Conservation (phyloP, 2,329 filamentous ascomycete species). For the Cylindrodendrum hubeiense region DNA sequence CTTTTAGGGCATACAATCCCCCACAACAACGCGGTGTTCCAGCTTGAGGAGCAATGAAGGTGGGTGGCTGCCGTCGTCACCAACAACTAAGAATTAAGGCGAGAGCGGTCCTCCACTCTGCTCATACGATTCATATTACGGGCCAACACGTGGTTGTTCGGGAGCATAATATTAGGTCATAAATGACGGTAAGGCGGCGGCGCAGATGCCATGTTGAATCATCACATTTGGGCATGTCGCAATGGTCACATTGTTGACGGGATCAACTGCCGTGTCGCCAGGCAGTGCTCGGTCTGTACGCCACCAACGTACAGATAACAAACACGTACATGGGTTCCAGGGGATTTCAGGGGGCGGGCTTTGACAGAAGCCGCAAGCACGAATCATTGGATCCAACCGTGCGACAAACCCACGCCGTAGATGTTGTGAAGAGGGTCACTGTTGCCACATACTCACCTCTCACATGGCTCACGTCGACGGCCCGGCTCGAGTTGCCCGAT, state of each 20-base stretch:
- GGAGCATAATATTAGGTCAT: not conserved
- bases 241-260: not conserved
- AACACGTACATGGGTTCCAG: not conserved
- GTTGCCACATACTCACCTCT: not conserved
- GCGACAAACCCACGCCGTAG: not conserved
- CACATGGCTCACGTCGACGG: conserved; percentile 4
- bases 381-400: not conserved
- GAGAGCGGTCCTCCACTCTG: no score
- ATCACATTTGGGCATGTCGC: not conserved
- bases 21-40: not conserved
- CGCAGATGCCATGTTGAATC: not conserved
- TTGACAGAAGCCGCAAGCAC: not conserved
- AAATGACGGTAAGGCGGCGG: not conserved
- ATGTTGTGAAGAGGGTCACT: not conserved
- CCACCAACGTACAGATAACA: not conserved
- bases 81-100: not conserved
- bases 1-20: no score
- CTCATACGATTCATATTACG: not conserved
- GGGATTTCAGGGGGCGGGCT: not conserved
- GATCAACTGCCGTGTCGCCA: not conserved
- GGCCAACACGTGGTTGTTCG: not conserved
- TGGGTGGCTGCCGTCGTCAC: not conserved
- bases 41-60: not conserved
- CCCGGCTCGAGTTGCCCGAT: conserved; percentile 14
- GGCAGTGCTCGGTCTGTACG: not conserved